Percentiles rank a stretch among this genome's conserved stretches.
These are phyloP conservation scores for Pyrrhoderma noxium DNA, from an alignment of 1,284 basidiomycete species.

Conservation along the genomic window DNA sequence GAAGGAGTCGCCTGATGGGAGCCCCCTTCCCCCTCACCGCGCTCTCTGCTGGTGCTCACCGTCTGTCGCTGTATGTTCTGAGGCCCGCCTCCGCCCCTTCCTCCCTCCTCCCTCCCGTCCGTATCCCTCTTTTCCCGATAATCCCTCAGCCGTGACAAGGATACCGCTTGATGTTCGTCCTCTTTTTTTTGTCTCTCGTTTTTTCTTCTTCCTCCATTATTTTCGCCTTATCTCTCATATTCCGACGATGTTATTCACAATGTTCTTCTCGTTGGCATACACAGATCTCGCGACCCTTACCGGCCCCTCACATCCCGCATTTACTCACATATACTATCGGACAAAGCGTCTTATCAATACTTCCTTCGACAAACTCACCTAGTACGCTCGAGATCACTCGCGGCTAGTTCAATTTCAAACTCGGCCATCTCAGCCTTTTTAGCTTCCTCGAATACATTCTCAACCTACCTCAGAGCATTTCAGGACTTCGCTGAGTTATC, in stretches of 20 bases:
- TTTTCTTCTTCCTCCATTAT: conserved; percentile 3
- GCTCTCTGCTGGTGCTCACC: neutral
- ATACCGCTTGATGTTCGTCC: conserved; percentile 70
- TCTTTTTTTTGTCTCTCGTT: conserved; percentile 9
- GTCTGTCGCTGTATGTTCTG: conserved; percentile 10
- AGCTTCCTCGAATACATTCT: neutral
- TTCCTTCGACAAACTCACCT: conserved; percentile 71
- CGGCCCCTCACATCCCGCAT: conserved; percentile 59
- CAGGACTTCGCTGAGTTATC: conserved; percentile 21
- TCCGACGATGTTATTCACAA: neutral
- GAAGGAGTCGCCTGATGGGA: too few species aligned
- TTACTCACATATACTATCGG: conserved; percentile 25
- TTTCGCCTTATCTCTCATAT: conserved; percentile 8
- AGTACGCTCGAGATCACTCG: conserved; percentile 24
- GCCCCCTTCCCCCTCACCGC: too few species aligned
- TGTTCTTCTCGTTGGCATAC: conserved; percentile 3
- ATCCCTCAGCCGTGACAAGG: conserved; percentile 53
- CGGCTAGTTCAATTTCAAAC: conserved; percentile 4
- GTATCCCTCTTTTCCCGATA: conserved; percentile 24
- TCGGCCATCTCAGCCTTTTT: neutral
- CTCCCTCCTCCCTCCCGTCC: conserved; percentile 33
- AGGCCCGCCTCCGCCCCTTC: conserved; percentile 19
- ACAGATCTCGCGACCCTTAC: conserved; percentile 93
- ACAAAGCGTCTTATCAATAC: conserved; percentile 27
- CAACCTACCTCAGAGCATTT: too few species aligned